phyloP scores from a whole-genome alignment of 768 basidiomycete genomes.

The Tulasnella sp. region DNA sequence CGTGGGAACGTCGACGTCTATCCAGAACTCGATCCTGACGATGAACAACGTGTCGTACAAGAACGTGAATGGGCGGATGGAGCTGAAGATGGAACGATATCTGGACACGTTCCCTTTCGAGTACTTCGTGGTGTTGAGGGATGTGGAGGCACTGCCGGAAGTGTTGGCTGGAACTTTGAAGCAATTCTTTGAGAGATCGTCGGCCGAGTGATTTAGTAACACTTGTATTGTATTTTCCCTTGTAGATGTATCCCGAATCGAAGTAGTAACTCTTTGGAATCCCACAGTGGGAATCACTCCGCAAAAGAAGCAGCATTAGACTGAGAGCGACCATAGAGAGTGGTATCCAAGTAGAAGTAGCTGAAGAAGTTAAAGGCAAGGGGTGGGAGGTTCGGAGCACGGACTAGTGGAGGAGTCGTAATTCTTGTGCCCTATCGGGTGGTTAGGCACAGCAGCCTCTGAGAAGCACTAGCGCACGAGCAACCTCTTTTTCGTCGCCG shows the following conservation, averaged over 20 bases:
- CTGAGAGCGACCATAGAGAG: background rate
- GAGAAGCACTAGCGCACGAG: no score
- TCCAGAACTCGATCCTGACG: slow-evolving; percentile 70
- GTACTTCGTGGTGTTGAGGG: slow-evolving; percentile 86
- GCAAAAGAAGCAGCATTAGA: background rate
- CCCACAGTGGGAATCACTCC: slow-evolving; percentile 11
- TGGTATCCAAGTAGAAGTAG: background rate
- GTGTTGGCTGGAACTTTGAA: slow-evolving; percentile 78
- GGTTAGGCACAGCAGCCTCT: no score
- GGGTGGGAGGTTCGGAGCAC: background rate
- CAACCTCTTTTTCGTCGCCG: no score
- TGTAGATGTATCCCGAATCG: slow-evolving; percentile 4
- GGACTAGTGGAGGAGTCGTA: background rate
- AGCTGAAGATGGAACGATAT: slow-evolving; percentile 79
- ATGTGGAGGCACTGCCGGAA: slow-evolving; percentile 84
- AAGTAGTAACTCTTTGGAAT: slow-evolving; percentile 15
- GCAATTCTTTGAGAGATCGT: slow-evolving; percentile 82
- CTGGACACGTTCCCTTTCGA: slow-evolving; percentile 96
- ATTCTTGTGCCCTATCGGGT: no score
- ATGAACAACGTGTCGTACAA: slow-evolving; percentile 90
- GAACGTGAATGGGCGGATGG: slow-evolving; percentile 66
- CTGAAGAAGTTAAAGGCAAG: background rate
- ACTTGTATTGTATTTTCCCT: background rate
- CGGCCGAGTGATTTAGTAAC: slow-evolving; percentile 37
- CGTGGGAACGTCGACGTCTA: no score